phyloP scores from a whole-genome alignment of 345 rosid genomes.

The Arabidopsis arenosa region DNA sequence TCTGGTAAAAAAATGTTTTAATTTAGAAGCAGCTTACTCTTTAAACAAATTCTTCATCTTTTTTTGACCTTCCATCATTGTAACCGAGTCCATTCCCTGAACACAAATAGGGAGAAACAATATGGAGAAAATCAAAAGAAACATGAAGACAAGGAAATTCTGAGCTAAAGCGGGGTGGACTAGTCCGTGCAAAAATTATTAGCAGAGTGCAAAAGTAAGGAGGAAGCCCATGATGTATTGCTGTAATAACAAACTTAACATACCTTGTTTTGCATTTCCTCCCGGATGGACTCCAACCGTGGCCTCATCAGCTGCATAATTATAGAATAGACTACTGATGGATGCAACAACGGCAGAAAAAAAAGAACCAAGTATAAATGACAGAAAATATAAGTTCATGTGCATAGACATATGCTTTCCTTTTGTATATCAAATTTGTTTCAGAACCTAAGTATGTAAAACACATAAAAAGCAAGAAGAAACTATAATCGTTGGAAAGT shows the following conservation, averaged over 20 bases:
- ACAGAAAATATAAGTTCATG: neutral
- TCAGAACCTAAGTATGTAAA: neutral
- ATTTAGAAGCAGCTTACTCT: conserved; percentile 61
- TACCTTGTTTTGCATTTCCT: conserved; percentile 65
- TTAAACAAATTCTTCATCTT: conserved; percentile 69
- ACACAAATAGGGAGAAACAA: conserved; percentile 12
- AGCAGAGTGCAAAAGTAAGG: conserved; percentile 11
- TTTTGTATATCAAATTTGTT: neutral
- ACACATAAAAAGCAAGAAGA: neutral
- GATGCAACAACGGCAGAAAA: conserved; percentile 13
- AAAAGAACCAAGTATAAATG: neutral
- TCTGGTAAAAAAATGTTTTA: neutral
- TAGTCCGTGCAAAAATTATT: conserved; percentile 17
- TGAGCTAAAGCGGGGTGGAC: conserved; percentile 13
- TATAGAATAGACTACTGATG: conserved; percentile 35
- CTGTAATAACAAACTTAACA: conserved; percentile 16
- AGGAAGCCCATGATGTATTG: neutral
- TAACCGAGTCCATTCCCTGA: conserved; percentile 60
- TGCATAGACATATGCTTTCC: conserved; percentile 20
- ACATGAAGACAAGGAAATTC: neutral
- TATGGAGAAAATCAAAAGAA: conserved; percentile 9
- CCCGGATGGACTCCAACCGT: conserved; percentile 64
- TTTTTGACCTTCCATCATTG: conserved; percentile 63
- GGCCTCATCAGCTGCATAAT: conserved; percentile 74
- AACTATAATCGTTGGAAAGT: neutral